Percentiles rank a stretch among this genome's conserved stretches.
phyloP scores from a whole-genome alignment of 2,329 filamentous ascomycete species.

The Ceratocystis papillata region DNA sequence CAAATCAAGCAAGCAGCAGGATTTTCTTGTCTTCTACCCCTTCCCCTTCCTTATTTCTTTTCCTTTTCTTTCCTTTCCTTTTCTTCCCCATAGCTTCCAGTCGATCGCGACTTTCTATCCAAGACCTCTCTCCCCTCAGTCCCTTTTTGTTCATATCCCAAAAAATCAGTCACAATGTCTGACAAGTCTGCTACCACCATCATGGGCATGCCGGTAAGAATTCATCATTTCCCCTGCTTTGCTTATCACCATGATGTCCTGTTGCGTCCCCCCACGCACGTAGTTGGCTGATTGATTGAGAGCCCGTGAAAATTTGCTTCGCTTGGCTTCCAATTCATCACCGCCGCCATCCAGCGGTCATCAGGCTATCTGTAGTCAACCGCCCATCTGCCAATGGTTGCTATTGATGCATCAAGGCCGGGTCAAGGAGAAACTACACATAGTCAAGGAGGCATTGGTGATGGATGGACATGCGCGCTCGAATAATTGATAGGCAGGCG shows the following conservation, averaged over 20 bases:
- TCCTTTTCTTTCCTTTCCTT: slow-evolving; percentile 18
- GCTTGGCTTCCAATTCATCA: neutral
- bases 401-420: no score
- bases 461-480: neutral
- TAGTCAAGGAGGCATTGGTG: neutral
- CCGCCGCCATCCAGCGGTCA: neutral
- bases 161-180: slow-evolving; percentile 24
- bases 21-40: slow-evolving; percentile 18
- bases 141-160: slow-evolving; percentile 21
- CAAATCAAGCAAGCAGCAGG: slow-evolving; percentile 17
- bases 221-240: neutral
- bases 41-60: slow-evolving; percentile 18
- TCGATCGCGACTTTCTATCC: slow-evolving; percentile 24
- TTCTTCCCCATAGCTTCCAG: slow-evolving; percentile 21
- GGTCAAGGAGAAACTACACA: neutral
- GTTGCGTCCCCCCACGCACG: neutral
- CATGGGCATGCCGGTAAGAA: slow-evolving; percentile 25
- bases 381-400: neutral
- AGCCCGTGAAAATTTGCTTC: neutral
- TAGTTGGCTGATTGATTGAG: neutral
- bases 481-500: neutral
- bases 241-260: neutral
- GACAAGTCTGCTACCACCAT: slow-evolving; percentile 24
- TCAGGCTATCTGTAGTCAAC: neutral
- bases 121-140: slow-evolving; percentile 24